A percentile compares a stretch with the other conserved stretches of the same genome.
These are phyloP conservation scores for Verticillium albo-atrum DNA, from an alignment of 2,329 filamentous ascomycete species.

Conservation along the genomic window DNA sequence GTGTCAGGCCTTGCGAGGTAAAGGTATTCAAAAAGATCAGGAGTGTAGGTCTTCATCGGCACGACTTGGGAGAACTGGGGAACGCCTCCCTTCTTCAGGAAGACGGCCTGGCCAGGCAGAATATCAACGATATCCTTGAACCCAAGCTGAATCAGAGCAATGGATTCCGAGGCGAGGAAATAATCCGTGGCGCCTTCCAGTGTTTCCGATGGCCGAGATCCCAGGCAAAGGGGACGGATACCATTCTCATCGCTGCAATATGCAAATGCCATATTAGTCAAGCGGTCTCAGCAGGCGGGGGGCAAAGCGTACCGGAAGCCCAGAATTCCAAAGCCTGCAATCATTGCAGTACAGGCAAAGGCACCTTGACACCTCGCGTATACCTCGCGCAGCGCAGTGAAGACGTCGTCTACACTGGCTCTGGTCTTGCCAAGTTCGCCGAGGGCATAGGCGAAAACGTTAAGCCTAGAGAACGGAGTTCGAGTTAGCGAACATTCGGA, in stretches of 20 bases:
- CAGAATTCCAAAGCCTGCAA: slow-evolving; percentile 75
- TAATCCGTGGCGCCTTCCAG: slow-evolving; percentile 68
- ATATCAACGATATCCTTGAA: slow-evolving; percentile 75
- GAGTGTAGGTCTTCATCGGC: slow-evolving; percentile 63
- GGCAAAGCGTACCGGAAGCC: slow-evolving; percentile 54
- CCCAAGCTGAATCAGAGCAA: slow-evolving; percentile 76
- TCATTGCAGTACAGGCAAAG: slow-evolving; percentile 77
- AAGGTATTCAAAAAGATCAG: slow-evolving; percentile 68
- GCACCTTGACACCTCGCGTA: slow-evolving; percentile 70
- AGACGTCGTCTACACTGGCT: slow-evolving; percentile 74
- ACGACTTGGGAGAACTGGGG: slow-evolving; percentile 75
- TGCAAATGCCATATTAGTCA: slow-evolving; percentile 10
- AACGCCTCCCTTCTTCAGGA: slow-evolving; percentile 71
- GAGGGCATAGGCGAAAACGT: slow-evolving; percentile 79
- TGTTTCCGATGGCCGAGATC: slow-evolving; percentile 64
- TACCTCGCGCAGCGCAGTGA: slow-evolving; percentile 66
- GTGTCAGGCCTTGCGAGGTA: slow-evolving; percentile 59
- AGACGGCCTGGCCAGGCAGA: slow-evolving; percentile 77
- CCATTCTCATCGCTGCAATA: slow-evolving; percentile 46
- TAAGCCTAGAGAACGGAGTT: slow-evolving; percentile 44
- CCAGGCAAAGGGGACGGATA: slow-evolving; percentile 78
- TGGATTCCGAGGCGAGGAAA: slow-evolving; percentile 86
- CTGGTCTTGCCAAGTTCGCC: slow-evolving; percentile 76
- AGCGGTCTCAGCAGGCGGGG: not conserved
- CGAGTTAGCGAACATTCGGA: not conserved